Percentiles rank a stretch among this genome's conserved stretches.
Evolutionary conservation across 768 basidiomycete species (phyloP).

Genomic region (Krasilnikovozyma curviuscula): DNA sequence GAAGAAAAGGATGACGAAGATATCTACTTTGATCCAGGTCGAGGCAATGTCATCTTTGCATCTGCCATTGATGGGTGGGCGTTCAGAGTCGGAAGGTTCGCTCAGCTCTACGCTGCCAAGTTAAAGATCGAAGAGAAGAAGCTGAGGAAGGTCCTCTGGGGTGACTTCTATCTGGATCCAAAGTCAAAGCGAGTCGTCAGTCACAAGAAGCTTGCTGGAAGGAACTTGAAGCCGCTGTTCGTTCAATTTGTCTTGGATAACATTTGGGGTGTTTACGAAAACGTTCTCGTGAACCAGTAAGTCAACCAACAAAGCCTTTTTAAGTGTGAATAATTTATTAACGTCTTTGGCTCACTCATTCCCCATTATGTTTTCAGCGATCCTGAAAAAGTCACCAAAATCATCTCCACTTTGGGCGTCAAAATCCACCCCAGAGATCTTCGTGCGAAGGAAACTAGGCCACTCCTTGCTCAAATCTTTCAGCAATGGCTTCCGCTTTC

Average conservation of each 20-base stretch:
- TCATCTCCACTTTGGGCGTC: constrained; percentile 58
- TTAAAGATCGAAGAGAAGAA: constrained; percentile 77
- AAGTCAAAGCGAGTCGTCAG: constrained; percentile 86
- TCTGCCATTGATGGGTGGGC: constrained; percentile 96
- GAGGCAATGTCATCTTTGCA: constrained; percentile 89
- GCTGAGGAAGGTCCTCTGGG: constrained; percentile 76
- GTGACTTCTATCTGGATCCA: constrained; percentile 89
- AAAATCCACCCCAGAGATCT: constrained; percentile 76
- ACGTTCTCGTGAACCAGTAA: constrained; percentile 69
- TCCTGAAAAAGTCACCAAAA: constrained; percentile 70
- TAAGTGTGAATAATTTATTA: neutral
- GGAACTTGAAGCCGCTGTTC: constrained; percentile 78
- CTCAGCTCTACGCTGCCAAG: constrained; percentile 74
- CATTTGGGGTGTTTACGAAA: constrained; percentile 91
- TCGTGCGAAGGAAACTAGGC: constrained; percentile 70
- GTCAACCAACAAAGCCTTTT: constrained; percentile 25
- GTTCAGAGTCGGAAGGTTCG: constrained; percentile 82
- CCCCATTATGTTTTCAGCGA: constrained; percentile 37
- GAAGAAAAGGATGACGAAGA: constrained; percentile 95
- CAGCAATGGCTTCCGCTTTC: constrained; percentile 93
- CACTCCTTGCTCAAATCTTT: constrained; percentile 67
- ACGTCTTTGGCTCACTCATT: neutral
- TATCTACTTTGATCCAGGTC: constrained; percentile 88
- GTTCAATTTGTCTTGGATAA: constrained; percentile 96
- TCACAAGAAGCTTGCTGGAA: constrained; percentile 70